These are phyloP conservation scores for Lagenidium giganteum DNA, from an alignment of 352 stramenopile genomes.

Conservation along the genomic window DNA sequence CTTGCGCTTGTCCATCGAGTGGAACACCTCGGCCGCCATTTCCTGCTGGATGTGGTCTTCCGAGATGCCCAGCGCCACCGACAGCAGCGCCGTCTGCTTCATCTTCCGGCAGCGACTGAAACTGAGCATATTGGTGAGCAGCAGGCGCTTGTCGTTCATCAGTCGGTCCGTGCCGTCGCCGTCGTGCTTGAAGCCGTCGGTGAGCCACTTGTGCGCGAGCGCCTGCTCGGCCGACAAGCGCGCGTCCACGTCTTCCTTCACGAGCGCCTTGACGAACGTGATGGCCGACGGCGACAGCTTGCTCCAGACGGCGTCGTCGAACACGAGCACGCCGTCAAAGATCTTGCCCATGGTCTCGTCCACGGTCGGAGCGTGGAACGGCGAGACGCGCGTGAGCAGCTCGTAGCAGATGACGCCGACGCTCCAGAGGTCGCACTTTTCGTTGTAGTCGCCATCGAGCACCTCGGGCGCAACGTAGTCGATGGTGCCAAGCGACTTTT, in stretches of 20 bases:
- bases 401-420: conserved; percentile 79
- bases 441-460: conserved; percentile 75
- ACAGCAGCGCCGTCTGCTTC: conserved; percentile 71
- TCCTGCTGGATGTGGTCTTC: conserved; percentile 72
- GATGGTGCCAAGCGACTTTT: conserved; percentile 73
- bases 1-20: conserved; percentile 82
- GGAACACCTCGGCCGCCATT: conserved; percentile 79
- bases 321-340: conserved; percentile 69
- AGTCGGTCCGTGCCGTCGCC: conserved; percentile 25
- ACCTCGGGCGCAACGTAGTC: conserved; percentile 82
- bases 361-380: conserved; percentile 61
- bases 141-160: conserved; percentile 49
- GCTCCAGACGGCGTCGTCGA: conserved; percentile 63
- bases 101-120: conserved; percentile 73
- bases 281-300: conserved; percentile 57
- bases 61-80: conserved; percentile 62
- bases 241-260: conserved; percentile 66
- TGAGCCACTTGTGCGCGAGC: conserved; percentile 64
- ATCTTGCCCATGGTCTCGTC: conserved; percentile 84
- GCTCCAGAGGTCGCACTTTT: conserved; percentile 81
- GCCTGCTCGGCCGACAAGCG: conserved; percentile 61
- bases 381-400: conserved; percentile 56
- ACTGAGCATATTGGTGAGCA: conserved; percentile 75
- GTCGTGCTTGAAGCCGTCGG: conserved; percentile 14
- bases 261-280: conserved; percentile 75